Conservation (phyloP, 305 asterid species). For the Solanum hybrid region DNA sequence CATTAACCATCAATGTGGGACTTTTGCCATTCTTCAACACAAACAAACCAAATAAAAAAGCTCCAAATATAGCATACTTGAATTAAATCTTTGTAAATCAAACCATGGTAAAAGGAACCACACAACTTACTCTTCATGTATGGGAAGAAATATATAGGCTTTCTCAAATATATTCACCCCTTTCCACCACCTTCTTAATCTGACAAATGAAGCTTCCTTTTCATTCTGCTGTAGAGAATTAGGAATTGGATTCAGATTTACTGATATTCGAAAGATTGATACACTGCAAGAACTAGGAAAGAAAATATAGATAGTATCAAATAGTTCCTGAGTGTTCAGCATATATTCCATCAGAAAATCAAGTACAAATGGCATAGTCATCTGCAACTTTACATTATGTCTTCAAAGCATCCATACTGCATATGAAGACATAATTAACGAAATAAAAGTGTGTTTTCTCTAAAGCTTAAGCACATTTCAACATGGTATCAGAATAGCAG, state of each 20-base stretch:
- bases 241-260: not conserved
- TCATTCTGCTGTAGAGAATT: conserved; percentile 40
- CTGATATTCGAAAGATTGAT: not conserved
- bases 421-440: not conserved
- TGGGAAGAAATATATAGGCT: conserved; percentile 77
- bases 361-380: not conserved
- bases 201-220: conserved; percentile 49
- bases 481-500: not conserved
- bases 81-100: not conserved
- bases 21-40: not conserved
- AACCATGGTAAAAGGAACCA: not conserved
- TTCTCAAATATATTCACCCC: conserved; percentile 83
- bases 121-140: conserved; percentile 70
- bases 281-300: not conserved
- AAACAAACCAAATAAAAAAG: not conserved
- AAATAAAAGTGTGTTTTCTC: not conserved
- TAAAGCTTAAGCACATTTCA: not conserved
- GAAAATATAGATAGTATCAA: not conserved
- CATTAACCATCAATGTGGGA: not conserved
- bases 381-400: not conserved
- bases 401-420: not conserved
- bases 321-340: not conserved
- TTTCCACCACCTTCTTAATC: conserved; percentile 98
- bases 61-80: not conserved
- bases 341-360: not conserved